phyloP scores from a whole-genome alignment of 495 filamentous ascomycete species.

The Aspergillus sclerotioniger region DNA sequence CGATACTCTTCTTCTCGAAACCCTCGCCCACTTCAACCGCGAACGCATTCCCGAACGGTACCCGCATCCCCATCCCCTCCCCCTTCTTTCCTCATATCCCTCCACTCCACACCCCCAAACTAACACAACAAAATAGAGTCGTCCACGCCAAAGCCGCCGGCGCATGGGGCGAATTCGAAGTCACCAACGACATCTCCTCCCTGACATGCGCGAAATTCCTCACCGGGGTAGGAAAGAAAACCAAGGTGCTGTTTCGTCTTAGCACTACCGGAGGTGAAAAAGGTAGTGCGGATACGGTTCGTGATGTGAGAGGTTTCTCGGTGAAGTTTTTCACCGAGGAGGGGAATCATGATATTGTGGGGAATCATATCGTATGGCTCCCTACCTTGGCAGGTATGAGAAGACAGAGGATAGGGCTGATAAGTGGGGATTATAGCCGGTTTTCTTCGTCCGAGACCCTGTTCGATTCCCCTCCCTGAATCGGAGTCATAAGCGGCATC shows the following conservation, averaged over 20 bases:
- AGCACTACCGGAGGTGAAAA: slow-evolving; percentile 65
- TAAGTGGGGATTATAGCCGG: too few species aligned
- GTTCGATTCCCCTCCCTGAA: slow-evolving; percentile 55
- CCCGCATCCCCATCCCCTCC: not conserved
- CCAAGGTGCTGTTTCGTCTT: slow-evolving; percentile 55
- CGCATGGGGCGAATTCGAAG: slow-evolving; percentile 62
- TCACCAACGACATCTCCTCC: slow-evolving; percentile 53
- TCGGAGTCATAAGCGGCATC: slow-evolving; percentile 49
- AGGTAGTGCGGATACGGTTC: slow-evolving; percentile 62
- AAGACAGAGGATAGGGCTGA: too few species aligned
- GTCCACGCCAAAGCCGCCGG: slow-evolving; percentile 62
- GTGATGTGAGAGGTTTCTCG: slow-evolving; percentile 66
- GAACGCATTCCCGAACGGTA: slow-evolving; percentile 49
- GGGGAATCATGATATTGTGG: slow-evolving; percentile 64
- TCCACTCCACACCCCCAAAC: too few species aligned
- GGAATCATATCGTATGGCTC: slow-evolving; percentile 30
- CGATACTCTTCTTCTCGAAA: slow-evolving; percentile 31
- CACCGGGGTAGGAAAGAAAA: slow-evolving; percentile 60
- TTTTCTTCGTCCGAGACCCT: slow-evolving; percentile 57
- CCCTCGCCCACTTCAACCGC: slow-evolving; percentile 57
- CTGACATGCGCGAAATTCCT: slow-evolving; percentile 41
- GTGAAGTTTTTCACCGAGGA: slow-evolving; percentile 79
- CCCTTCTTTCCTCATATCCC: too few species aligned
- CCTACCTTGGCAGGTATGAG: too few species aligned
- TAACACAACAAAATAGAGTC: slow-evolving; percentile 30